Conservation (phyloP, 2,329 filamentous ascomycete species). For the Plectosphaerella plurivora region DNA sequence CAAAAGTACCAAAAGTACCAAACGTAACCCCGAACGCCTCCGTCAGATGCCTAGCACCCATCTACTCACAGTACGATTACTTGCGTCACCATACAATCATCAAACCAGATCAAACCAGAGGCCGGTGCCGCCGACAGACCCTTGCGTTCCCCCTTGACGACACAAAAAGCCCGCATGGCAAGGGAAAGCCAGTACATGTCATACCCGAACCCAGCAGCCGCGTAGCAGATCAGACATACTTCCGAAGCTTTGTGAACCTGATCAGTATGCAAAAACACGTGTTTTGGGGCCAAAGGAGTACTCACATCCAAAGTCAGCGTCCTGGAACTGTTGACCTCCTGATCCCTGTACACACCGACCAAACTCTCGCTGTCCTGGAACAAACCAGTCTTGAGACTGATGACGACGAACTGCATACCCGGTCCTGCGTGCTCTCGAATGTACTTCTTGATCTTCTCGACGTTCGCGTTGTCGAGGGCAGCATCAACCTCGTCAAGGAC, state of each 20-base stretch:
- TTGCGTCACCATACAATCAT: too few species aligned
- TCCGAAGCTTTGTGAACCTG: conserved; percentile 4
- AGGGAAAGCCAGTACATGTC: too few species aligned
- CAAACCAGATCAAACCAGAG: too few species aligned
- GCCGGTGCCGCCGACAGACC: too few species aligned
- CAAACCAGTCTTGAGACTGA: conserved; percentile 88
- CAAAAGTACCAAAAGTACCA: too few species aligned
- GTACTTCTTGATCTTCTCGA: conserved; percentile 93
- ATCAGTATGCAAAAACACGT: not conserved
- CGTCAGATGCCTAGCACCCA: too few species aligned
- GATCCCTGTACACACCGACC: conserved; percentile 93
- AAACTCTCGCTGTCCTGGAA: conserved; percentile 96
- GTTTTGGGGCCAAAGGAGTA: conserved; percentile 15
- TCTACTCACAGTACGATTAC: too few species aligned
- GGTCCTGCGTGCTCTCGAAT: conserved; percentile 90
- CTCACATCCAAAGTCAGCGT: conserved; percentile 94
- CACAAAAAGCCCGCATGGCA: too few species aligned
- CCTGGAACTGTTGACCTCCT: conserved; percentile 86
- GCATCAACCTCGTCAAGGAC: conserved; percentile 98
- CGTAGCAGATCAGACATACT: conserved; percentile 3
- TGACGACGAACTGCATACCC: conserved; percentile 99
- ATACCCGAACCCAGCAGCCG: too few species aligned
- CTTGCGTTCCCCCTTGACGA: too few species aligned
- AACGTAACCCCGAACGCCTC: too few species aligned
- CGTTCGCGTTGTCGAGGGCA: conserved; percentile 96